Percentiles rank a stretch among this genome's conserved stretches.
phyloP scores from a whole-genome alignment of 73 alveolate genomes.

The Symbiodinium natans region DNA sequence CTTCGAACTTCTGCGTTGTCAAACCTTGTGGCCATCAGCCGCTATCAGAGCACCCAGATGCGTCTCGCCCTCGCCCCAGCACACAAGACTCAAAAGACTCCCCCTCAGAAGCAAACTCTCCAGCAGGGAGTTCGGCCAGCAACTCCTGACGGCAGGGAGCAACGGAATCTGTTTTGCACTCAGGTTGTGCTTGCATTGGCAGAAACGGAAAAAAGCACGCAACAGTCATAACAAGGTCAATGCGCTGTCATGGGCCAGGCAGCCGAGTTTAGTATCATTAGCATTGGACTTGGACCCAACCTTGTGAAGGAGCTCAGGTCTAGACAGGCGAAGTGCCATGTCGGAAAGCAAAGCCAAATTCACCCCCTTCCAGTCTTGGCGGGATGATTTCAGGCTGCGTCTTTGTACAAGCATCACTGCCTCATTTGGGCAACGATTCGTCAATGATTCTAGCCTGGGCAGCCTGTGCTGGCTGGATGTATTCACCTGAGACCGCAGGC shows the following conservation, averaged over 20 bases:
- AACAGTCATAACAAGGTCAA: too few species aligned
- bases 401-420: neutral
- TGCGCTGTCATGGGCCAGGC: too few species aligned
- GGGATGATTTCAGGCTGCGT: too few species aligned
- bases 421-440: neutral
- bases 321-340: neutral
- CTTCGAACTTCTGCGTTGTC: slow-evolving; percentile 58
- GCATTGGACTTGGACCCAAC: neutral
- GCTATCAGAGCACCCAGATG: too few species aligned
- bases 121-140: slow-evolving; percentile 41
- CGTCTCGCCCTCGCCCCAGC: too few species aligned
- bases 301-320: neutral
- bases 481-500: neutral
- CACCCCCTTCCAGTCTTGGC: neutral
- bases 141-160: slow-evolving; percentile 1
- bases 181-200: too few species aligned
- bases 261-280: neutral
- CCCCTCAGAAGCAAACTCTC: neutral
- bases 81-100: too few species aligned
- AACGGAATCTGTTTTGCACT: too few species aligned
- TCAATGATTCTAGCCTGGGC: neutral
- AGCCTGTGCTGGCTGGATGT: neutral
- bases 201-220: too few species aligned
- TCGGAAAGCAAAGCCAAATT: neutral
- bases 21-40: too few species aligned